A percentile compares a stretch with the other conserved stretches of the same genome.
Evolutionary conservation across 73 alveolate genomes (phyloP).

Genomic region (Paramecium sonneborni): DNA sequence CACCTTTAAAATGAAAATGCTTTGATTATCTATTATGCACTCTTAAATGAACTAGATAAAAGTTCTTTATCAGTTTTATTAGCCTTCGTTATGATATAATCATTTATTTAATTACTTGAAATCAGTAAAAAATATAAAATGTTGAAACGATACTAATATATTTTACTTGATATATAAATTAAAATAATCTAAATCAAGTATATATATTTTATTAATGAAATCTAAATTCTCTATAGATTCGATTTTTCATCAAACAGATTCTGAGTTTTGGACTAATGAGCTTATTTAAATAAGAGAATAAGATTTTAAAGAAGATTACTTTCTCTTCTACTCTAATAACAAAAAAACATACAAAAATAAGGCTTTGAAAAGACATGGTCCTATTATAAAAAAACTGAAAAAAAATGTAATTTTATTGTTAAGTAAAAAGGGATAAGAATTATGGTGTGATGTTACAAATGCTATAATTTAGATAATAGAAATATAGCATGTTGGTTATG

Average conservation of each 20-base stretch:
- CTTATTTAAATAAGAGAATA: not conserved
- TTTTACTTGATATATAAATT: not conserved
- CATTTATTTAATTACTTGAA: not conserved
- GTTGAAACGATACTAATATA: not conserved
- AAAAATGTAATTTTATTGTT: not conserved
- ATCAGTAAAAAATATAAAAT: not conserved
- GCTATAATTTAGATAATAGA: not conserved
- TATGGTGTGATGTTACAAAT: not conserved
- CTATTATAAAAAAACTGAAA: not conserved
- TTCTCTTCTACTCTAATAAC: not conserved
- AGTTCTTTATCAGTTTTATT: not conserved
- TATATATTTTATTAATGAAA: not conserved
- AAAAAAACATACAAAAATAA: not conserved
- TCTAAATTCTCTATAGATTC: not conserved
- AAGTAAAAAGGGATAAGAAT: not conserved
- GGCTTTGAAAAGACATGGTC: not conserved
- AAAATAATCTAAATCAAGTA: not conserved
- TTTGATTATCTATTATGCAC: too few relatives aligned
- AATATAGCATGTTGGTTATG: not conserved
- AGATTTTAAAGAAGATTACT: slow-evolving; percentile 13
- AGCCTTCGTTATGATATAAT: not conserved
- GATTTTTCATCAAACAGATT: not conserved
- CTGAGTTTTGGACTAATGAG: not conserved
- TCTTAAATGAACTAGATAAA: not conserved
- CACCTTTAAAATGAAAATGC: too few relatives aligned